phyloP scores from a whole-genome alignment of 306 rosid species.

The Cicer judaicum region DNA sequence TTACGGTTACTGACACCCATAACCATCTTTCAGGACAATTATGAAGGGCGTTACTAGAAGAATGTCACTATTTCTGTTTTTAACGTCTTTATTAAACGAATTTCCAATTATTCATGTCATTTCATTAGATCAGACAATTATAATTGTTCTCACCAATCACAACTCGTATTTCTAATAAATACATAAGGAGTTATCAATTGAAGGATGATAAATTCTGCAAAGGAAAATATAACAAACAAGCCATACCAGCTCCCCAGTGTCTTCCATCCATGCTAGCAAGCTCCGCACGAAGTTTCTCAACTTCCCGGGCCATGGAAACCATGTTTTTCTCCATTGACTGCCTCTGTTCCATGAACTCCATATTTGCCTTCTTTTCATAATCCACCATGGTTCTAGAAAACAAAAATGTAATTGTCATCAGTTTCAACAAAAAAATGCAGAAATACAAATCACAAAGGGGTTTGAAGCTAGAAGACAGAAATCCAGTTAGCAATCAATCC shows the following conservation, averaged over 20 bases:
- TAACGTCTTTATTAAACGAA: not conserved
- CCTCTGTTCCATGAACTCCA: slow-evolving; percentile 87
- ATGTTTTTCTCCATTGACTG: slow-evolving; percentile 86
- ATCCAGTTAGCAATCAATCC: slow-evolving; percentile 21
- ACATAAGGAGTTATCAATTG: slow-evolving; percentile 1
- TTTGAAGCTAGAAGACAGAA: slow-evolving; percentile 36
- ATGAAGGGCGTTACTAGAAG: slow-evolving; percentile 5
- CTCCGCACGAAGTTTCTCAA: slow-evolving; percentile 88
- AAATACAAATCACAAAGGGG: slow-evolving; percentile 5
- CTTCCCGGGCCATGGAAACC: slow-evolving; percentile 94
- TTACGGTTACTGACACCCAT: not conserved
- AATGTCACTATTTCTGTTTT: not conserved
- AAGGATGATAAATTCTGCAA: slow-evolving; percentile 36
- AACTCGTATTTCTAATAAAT: slow-evolving; percentile 4
- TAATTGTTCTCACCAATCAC: slow-evolving; percentile 1
- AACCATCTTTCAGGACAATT: slow-evolving; percentile 6
- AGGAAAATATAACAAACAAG: slow-evolving; percentile 25
- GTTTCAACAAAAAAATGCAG: slow-evolving; percentile 1
- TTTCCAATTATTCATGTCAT: slow-evolving; percentile 33
- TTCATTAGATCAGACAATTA: slow-evolving; percentile 26
- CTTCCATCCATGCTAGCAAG: slow-evolving; percentile 68
- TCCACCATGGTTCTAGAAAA: slow-evolving; percentile 64
- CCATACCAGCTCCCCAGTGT: slow-evolving; percentile 83
- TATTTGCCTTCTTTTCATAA: slow-evolving; percentile 83
- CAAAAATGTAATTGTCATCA: slow-evolving; percentile 29